Percentiles rank a stretch among this genome's conserved stretches.
Conservation (phyloP, 1,139 yeast genomes). For the Candida sanyaensis region DNA sequence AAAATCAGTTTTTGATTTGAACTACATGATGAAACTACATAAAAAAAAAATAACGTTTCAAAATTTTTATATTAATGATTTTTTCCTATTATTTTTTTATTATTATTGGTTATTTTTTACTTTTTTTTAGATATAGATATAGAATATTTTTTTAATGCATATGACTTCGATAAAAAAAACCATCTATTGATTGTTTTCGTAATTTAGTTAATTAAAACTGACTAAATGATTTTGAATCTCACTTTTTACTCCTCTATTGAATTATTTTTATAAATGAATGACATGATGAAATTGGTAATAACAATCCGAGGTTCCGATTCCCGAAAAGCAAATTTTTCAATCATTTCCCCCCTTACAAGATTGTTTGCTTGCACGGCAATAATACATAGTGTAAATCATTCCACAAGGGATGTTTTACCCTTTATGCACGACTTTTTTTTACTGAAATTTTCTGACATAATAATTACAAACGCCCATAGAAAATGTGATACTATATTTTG, state of each 20-base stretch:
- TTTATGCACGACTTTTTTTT: neutral
- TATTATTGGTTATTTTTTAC: neutral
- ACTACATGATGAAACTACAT: neutral
- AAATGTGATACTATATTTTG: too few species aligned
- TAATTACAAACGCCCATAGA: neutral
- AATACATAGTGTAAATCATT: neutral
- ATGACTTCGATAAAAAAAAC: neutral
- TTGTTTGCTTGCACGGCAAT: neutral
- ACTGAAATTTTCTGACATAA: neutral
- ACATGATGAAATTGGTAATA: neutral
- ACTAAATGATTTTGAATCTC: too few species aligned
- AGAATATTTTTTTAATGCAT: slow-evolving; percentile 1
- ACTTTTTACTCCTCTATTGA: too few species aligned
- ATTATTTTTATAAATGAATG: neutral
- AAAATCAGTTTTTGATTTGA: neutral
- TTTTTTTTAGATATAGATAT: slow-evolving; percentile 1
- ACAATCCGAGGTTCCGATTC: neutral
- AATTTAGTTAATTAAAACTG: too few species aligned
- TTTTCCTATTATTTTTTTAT: neutral
- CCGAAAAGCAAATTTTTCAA: neutral
- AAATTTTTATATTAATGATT: neutral
- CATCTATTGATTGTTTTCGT: too few species aligned
- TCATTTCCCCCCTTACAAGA: slow-evolving; percentile 1
- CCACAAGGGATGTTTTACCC: neutral
- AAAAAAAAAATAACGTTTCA: neutral